Conservation (phyloP, 2,329 filamentous ascomycete species). For the Epichloe brachyelytri region DNA sequence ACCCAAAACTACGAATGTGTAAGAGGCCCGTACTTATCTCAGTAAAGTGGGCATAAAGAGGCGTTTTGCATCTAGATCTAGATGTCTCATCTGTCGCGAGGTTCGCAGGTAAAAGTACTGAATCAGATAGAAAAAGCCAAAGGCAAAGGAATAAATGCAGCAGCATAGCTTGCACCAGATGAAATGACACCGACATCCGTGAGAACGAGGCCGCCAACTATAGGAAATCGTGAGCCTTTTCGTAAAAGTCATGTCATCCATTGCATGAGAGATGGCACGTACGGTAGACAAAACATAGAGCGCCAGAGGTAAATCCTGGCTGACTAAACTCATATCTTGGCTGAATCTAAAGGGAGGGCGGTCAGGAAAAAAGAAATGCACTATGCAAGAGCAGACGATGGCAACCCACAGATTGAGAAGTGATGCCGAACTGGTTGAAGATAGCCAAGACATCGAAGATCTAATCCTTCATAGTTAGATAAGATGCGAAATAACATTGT, state of each 20-base stretch:
- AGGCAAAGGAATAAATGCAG: slow-evolving; percentile 31
- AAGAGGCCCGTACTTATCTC: slow-evolving; percentile 12
- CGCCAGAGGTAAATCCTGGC: slow-evolving; percentile 4
- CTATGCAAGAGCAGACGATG: not conserved
- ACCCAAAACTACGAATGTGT: slow-evolving; percentile 23
- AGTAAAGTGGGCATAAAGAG: slow-evolving; percentile 15
- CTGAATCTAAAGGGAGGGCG: slow-evolving; percentile 4
- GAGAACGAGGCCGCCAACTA: not conserved
- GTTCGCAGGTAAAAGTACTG: slow-evolving; percentile 17
- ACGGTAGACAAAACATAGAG: slow-evolving; percentile 3
- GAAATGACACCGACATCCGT: slow-evolving; percentile 24
- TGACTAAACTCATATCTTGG: slow-evolving; percentile 7
- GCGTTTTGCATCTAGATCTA: slow-evolving; percentile 17
- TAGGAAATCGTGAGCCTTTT: not conserved
- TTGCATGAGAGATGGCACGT: not conserved
- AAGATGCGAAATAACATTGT: not conserved
- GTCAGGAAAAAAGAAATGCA: not conserved
- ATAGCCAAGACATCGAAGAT: not conserved
- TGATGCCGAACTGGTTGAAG: not conserved
- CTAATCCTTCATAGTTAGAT: not conserved
- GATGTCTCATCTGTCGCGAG: slow-evolving; percentile 17
- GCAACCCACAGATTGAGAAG: not conserved
- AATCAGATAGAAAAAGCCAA: slow-evolving; percentile 14
- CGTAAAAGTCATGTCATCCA: too few species aligned
- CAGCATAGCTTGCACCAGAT: slow-evolving; percentile 26